phyloP scores from a whole-genome alignment of 352 stramenopile species.

The Phytophthora pini region DNA sequence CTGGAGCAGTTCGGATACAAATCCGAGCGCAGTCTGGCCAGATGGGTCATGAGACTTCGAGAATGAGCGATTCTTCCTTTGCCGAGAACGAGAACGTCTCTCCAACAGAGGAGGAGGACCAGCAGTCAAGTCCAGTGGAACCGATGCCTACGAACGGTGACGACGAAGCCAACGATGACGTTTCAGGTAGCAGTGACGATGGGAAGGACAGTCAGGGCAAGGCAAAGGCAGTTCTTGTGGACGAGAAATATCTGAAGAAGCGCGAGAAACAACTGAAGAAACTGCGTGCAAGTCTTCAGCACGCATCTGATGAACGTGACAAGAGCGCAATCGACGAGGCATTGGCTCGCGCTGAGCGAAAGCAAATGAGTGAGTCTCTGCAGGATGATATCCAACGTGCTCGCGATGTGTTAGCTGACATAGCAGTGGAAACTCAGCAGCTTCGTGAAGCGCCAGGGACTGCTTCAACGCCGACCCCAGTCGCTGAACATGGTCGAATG shows the following conservation, averaged over 20 bases:
- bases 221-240: conserved; percentile 60
- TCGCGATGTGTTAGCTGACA: conserved; percentile 48
- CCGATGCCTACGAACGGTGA: conserved; percentile 18
- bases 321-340: conserved; percentile 60
- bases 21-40: conserved; percentile 31
- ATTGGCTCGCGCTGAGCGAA: conserved; percentile 70
- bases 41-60: conserved; percentile 9
- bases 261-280: conserved; percentile 80
- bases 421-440: conserved; percentile 35
- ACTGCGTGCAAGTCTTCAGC: conserved; percentile 47
- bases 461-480: conserved; percentile 12
- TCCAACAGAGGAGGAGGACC: conserved; percentile 4
- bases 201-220: conserved; percentile 42
- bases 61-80: not conserved
- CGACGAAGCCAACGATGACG: conserved; percentile 36
- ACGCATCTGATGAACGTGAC: conserved; percentile 60
- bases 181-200: conserved; percentile 40
- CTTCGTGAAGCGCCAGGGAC: conserved; percentile 11
- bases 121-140: not conserved
- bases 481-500: conserved; percentile 21
- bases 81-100: conserved; percentile 6
- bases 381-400: conserved; percentile 59
- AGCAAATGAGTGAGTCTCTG: conserved; percentile 79
- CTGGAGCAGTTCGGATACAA: conserved; percentile 24
- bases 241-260: conserved; percentile 82